Evolutionary conservation across 2,329 filamentous ascomycete genomes (phyloP), one percentile per base, ranked within the genome.

Genomic region (Aspergillus sclerotialis): DNA sequence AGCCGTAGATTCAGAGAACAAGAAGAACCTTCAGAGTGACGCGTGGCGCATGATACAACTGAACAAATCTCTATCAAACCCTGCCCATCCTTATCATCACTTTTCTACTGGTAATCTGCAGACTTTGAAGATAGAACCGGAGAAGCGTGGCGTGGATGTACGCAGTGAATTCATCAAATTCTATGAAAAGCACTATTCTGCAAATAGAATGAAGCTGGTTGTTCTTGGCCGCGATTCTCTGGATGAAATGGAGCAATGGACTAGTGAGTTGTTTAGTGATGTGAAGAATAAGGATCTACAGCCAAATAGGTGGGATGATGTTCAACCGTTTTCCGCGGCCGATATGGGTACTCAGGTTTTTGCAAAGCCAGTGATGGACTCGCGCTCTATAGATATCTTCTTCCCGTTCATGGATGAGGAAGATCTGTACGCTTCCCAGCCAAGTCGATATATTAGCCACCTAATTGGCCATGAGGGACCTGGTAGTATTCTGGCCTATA

Each of bases 21-120:
- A 94, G 73, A 95, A 95, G 74, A 95, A 95, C 49, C 68, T 95
- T 31, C 89, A 95, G 64, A 90, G 78, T 56, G 89, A 95, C 53
- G 75, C 76, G 36, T 94, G 89, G 87, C 78, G 89, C 11, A 65
- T 94, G 43, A 79, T 90, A 52, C 89, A 95, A 63, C 72, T 95
- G 15, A 84, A 86, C 55, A 94, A 94, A 65, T 82, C 82, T 3
- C 67, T 92, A n/a, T 86, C 87, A 2, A 94, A 90, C 59, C 81
- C 84, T 3, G 78, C 81, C 10, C 89, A 95, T 52, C 89, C 89
- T 0, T 94, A 84, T 58, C 85, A 85, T 57, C 84, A 94, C 53
- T 95, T 95, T 57, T 89, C 85, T 0, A 95, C 89, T 0, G 89
- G 89, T 35, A 94, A 89, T 55, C 75, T 89, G 40, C 79, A 92